Base-by-base conservation (phyloP, 495 filamentous ascomycete genomes). In the Trichoderma gamsii region DNA sequence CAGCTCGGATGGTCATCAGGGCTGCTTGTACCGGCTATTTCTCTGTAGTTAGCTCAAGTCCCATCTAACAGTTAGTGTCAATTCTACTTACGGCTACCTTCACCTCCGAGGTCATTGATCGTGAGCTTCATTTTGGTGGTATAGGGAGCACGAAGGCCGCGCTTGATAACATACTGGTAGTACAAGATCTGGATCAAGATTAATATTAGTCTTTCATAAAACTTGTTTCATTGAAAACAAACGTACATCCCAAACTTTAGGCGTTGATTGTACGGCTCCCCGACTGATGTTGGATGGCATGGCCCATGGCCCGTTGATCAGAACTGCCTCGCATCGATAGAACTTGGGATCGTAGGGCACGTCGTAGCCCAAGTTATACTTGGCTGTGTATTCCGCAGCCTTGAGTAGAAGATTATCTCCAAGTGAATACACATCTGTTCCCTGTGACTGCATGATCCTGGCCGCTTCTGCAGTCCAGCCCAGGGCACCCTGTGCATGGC, bases 251-350 rank as follows among this genome's bases (percentile, higher is more conserved):
- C 66, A 70, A 21, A 70, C 69, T 7, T 68, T 66, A 3, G 64
- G 69, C n/a, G 69, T 66, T 63, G 64, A 67, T 68, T 68, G 29
- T 69, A 6, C 73, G 12, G 74, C 71, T n/a, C 77, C 75, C 27
- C 71, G 67, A 49, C 69, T 76, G 29, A 69, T 69, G 21, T 71
- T 72, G 2, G 77, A 76, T 41, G 71, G 72, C n/a, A 38, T 68
- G 29, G 61, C 66, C 78, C 79, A 79, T 4, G 75, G 78, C 1
- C 77, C 74, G 64, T 74, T 73, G 43, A 79, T 73, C 21, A 80
- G 67, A 27, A 77, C 73, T 0, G 76, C 74, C 66, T 80, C 78
- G 66, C 78, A 81, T 7, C 75, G 72, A 44, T 73, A 76, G 66
- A 71, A 77, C 15, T 71, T 72, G 8, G 77, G 72, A 65, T 78